A percentile compares a stretch with the other conserved stretches of the same genome.
Evolutionary conservation across 2,329 filamentous ascomycete species (phyloP).

Genomic region (Cryphonectria nitschkei): DNA sequence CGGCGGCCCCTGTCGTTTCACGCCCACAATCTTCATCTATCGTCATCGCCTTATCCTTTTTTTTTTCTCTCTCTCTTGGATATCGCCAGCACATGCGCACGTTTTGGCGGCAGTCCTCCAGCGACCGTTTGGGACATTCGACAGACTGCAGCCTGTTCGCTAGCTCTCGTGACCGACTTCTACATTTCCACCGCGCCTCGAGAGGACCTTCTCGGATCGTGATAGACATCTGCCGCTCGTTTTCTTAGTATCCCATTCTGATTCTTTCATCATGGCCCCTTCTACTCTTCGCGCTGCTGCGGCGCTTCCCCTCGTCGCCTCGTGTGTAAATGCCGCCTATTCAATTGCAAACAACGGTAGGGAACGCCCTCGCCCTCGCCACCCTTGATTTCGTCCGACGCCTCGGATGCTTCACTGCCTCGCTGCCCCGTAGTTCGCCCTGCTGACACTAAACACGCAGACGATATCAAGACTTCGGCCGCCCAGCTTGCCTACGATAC

Average conservation of each 20-base stretch:
- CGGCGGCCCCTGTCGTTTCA: neutral
- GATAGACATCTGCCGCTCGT: slow-evolving; percentile 19
- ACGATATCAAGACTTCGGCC: slow-evolving; percentile 51
- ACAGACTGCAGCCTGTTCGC: neutral
- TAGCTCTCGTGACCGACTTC: neutral
- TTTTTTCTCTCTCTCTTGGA: neutral
- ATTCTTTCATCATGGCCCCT: slow-evolving; percentile 17
- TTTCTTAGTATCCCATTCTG: neutral
- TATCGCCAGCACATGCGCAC: neutral
- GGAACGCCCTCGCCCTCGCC: slow-evolving; percentile 2
- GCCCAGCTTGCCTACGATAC: slow-evolving; percentile 53
- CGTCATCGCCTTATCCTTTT: neutral
- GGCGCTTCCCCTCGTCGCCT: slow-evolving; percentile 22
- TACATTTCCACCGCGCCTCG: neutral
- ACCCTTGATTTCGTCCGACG: slow-evolving; percentile 12
- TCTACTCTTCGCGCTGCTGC: slow-evolving; percentile 19
- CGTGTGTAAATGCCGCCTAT: slow-evolving; percentile 21
- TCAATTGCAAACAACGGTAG: slow-evolving; percentile 24
- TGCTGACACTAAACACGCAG: slow-evolving; percentile 37
- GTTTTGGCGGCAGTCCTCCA: neutral
- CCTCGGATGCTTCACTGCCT: slow-evolving; percentile 5
- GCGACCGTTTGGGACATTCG: neutral
- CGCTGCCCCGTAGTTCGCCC: slow-evolving; percentile 4
- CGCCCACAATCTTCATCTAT: neutral
- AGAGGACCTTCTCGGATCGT: neutral